phyloP scores from a whole-genome alignment of 2,329 filamentous ascomycete genomes.

The Curvularia sp. region DNA sequence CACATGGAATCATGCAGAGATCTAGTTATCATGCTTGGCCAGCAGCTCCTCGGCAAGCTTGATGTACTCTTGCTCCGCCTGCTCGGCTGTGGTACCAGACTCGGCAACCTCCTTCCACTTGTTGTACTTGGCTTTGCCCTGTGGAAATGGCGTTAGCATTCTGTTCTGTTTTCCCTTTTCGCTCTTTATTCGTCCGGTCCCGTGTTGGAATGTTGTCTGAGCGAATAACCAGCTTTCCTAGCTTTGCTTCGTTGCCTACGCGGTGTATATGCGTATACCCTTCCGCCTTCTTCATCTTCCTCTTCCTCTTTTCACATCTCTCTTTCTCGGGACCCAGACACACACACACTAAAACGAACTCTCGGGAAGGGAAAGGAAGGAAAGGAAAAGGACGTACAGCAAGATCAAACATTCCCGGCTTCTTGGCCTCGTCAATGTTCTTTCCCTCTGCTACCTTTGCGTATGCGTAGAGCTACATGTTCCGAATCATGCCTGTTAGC shows the following conservation, averaged over 20 bases:
- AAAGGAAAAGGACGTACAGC: conserved; percentile 58
- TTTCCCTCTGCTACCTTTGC: conserved; percentile 53
- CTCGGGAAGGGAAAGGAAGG: not conserved
- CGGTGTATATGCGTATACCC: no score
- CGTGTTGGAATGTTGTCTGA: no score
- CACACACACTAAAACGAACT: not conserved
- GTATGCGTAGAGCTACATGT: conserved; percentile 58
- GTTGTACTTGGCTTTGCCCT: conserved; percentile 82
- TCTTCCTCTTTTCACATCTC: no score
- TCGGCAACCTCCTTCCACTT: conserved; percentile 77
- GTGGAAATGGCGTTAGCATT: conserved; percentile 11
- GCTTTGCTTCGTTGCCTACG: no score
- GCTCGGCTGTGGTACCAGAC: conserved; percentile 65
- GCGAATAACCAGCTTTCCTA: no score
- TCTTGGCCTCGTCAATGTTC: conserved; percentile 52
- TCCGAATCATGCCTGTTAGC: no score
- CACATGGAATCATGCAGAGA: no score
- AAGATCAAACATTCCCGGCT: conserved; percentile 74
- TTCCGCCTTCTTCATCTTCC: no score
- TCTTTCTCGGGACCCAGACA: not conserved
- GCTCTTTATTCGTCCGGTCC: no score
- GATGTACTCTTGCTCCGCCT: conserved; percentile 81
- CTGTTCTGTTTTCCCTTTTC: not conserved
- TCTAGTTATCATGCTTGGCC: conserved; percentile 67
- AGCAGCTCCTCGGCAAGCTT: conserved; percentile 75